Evolutionary conservation across 2,329 filamentous ascomycete species (phyloP), one percentile per base, ranked within the genome.

Genomic region (Raffaelea albimanens): DNA sequence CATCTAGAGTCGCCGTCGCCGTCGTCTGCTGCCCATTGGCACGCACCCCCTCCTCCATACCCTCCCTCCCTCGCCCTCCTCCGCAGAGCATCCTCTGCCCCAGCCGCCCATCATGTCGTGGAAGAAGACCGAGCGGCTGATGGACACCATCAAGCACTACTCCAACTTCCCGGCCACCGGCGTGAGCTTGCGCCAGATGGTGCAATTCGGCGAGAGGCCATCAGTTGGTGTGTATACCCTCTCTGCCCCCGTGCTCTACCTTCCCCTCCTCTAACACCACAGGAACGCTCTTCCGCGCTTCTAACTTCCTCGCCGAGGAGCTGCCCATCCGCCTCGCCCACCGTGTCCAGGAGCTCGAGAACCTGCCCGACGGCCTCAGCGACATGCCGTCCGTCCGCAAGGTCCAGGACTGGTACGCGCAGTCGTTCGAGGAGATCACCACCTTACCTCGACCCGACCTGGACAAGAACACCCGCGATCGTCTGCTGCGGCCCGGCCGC

Each of bases 401-500:
- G 61, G 93, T 98, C 56, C 85, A 90, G 64, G 90, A 97, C 61
- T 98, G 93, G 93, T 98, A 98, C 66, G 93, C 91, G 54, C 93
- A 98, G 71, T 98, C 93, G 45, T 98, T 98, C 61, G 93, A 98
- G 88, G 93, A 98, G 76, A 94, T 98, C 66, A 96, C 90, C 56
- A 82, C 79, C 48, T 75, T 98, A 5, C 80, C 85, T 51, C 80
- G 87, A 60, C 93, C 93, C 48, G 75, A 78, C 46, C 76, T 97
- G 34, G 78, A 78, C 50, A 76, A 76, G 59, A 86, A 94, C 56
- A 76, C 94, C 53, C 83, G 83, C 61, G 80, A 89, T 56, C 79
- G 87, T 44, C 74, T 97, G n/a, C 72, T 91, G 65, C 80, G 75
- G 60, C 83, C 85, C 1, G 67, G 72, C 11, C 83, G 73, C 55